These are phyloP conservation scores for Arthrobotrys entomopaga DNA, from an alignment of 2,329 filamentous ascomycete species.

Conservation along the genomic window DNA sequence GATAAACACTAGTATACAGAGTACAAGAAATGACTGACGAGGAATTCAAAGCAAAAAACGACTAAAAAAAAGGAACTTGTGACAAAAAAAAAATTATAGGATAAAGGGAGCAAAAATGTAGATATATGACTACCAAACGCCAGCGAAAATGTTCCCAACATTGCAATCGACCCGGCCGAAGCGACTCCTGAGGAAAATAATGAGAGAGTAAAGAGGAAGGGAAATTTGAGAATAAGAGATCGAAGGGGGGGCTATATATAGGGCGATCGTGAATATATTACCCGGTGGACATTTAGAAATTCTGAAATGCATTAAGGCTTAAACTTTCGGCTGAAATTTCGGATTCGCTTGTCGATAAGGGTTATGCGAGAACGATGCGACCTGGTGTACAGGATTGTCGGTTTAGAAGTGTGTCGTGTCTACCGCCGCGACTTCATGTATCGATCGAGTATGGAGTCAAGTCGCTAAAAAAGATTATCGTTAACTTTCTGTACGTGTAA, in stretches of 20 bases:
- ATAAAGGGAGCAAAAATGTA: neutral
- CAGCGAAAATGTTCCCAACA: conserved; percentile 54
- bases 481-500: conserved; percentile 4
- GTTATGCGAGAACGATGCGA: neutral
- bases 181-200: conserved; percentile 51
- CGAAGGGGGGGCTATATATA: neutral
- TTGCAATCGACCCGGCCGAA: conserved; percentile 56
- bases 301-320: too few species aligned
- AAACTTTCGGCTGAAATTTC: conserved; percentile 14
- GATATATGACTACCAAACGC: conserved; percentile 37
- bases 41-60: neutral
- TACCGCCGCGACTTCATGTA: conserved; percentile 55
- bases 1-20: conserved; percentile 52
- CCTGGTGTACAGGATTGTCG: conserved; percentile 3
- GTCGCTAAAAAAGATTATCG: conserved; percentile 30
- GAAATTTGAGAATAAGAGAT: conserved; percentile 35
- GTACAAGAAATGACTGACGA: too few species aligned
- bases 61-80: conserved; percentile 30
- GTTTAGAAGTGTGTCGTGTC: conserved; percentile 23
- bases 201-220: conserved; percentile 30
- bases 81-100: conserved; percentile 1
- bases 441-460: conserved; percentile 50
- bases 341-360: conserved; percentile 2
- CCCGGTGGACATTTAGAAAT: neutral
- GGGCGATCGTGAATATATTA: neutral